Conservation (phyloP, 1,139 yeast species). For the Blastobotrys illinoisensis region DNA sequence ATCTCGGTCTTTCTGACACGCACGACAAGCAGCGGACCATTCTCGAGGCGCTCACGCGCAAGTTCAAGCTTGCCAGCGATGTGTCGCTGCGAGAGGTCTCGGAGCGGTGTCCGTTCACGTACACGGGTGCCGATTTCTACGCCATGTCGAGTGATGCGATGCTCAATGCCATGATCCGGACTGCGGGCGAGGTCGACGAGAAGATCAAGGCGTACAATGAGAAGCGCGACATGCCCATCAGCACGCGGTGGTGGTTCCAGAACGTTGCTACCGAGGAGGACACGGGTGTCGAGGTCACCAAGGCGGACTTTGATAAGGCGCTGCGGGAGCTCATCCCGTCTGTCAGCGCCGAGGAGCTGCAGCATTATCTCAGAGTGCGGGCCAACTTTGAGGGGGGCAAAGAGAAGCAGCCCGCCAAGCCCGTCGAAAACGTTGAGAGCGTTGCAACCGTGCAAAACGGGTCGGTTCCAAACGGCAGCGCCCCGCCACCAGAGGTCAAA, state of each 20-base stretch:
- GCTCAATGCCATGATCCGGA: slow-evolving; percentile 91
- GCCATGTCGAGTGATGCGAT: slow-evolving; percentile 93
- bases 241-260: slow-evolving; percentile 90
- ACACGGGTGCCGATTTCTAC: slow-evolving; percentile 96
- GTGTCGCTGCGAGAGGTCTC: slow-evolving; percentile 64
- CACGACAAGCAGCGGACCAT: slow-evolving; percentile 83
- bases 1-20: slow-evolving; percentile 88
- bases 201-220: slow-evolving; percentile 56
- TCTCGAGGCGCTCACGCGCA: slow-evolving; percentile 81
- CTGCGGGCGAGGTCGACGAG: slow-evolving; percentile 68
- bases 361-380: slow-evolving; percentile 72
- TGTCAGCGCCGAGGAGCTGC: slow-evolving; percentile 81
- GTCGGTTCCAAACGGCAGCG: background rate
- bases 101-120: slow-evolving; percentile 72
- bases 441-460: too few species aligned
- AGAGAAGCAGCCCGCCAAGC: slow-evolving; percentile 11
- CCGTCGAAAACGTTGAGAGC: too few species aligned
- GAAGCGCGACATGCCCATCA: slow-evolving; percentile 36
- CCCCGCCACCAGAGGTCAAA: background rate
- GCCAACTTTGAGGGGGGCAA: slow-evolving; percentile 59
- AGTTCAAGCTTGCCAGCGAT: slow-evolving; percentile 54
- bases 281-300: slow-evolving; percentile 58
- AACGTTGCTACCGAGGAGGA: slow-evolving; percentile 67
- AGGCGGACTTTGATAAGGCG: slow-evolving; percentile 72
- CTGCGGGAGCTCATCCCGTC: slow-evolving; percentile 69